Evolutionary conservation across 495 filamentous ascomycete species (phyloP).

Genomic region (Aspergillus wentii): DNA sequence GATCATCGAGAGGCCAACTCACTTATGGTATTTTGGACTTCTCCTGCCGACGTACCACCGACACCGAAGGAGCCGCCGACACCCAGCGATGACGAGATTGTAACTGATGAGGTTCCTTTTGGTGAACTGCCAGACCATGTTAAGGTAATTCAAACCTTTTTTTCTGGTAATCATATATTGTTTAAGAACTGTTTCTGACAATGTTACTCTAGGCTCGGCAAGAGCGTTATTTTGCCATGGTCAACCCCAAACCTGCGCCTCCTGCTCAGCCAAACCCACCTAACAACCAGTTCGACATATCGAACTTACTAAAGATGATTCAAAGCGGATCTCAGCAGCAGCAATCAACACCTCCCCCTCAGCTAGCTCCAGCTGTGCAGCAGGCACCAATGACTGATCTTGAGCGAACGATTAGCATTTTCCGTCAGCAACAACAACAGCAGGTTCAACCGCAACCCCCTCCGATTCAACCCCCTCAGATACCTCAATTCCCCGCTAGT

Average conservation of each 20-base stretch:
- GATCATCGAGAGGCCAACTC: slow-evolving; percentile 70
- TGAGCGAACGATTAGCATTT: slow-evolving; percentile 39
- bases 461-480: slow-evolving; percentile 27
- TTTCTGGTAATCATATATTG: neutral
- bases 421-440: slow-evolving; percentile 39
- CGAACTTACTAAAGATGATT: slow-evolving; percentile 43
- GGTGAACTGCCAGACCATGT: slow-evolving; percentile 42
- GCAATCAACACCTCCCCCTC: slow-evolving; percentile 25
- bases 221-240: slow-evolving; percentile 35
- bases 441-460: slow-evolving; percentile 21
- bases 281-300: slow-evolving; percentile 37
- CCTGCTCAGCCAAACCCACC: slow-evolving; percentile 21
- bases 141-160: slow-evolving; percentile 36
- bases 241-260: slow-evolving; percentile 31
- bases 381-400: slow-evolving; percentile 29
- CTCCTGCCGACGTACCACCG: slow-evolving; percentile 67
- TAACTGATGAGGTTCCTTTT: slow-evolving; percentile 34
- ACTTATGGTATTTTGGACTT: slow-evolving; percentile 78
- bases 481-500: slow-evolving; percentile 14
- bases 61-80: slow-evolving; percentile 68
- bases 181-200: slow-evolving; percentile 4
- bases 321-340: slow-evolving; percentile 29
- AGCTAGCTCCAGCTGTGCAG: slow-evolving; percentile 14
- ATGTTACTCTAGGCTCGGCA: slow-evolving; percentile 35
- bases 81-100: slow-evolving; percentile 31